Evolutionary conservation across 805 yeast species (phyloP), one percentile per base, ranked within the genome.

Genomic region (Wickerhamiella bombiphila): DNA sequence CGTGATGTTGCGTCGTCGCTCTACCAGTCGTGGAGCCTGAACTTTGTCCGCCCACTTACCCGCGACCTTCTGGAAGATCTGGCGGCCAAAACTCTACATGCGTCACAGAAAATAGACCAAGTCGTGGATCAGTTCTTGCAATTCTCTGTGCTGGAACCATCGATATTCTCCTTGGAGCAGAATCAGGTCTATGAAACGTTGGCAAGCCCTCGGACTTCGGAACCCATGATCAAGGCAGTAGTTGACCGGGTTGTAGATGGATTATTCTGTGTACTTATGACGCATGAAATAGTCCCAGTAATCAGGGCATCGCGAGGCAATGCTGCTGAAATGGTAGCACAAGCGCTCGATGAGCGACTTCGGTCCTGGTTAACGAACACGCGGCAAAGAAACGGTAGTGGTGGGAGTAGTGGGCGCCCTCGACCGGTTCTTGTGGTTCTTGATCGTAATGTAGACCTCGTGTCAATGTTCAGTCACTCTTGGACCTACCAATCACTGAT

Each of bases 401-500:
- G n/a, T 24, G 17, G 24, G 42, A 25, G 13, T 7, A 77, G 76
- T 40, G 41, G 38, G 32, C 37, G 43, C 22, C 46, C 51, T 11
- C 65, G 94, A 43, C 72, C 79, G 2, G 95, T 88, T 9, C 64
- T 91, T 49, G 68, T 93, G 22, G 58, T 91, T 29, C 60, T 91
- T 32, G 99, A 91, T 59, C 69, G 99, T 57, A 81, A 79, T 54
- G 67, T 91, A 42, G 97, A 91, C 59, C 65, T 91, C 43, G 77
- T 91, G 2, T 78, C 94, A 13, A 88, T 91, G 96, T 76, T 91
- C 58, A 72, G 88, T 1, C 99, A 91, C 60, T 82, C 96, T 9
- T 88, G 97, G 96, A 86, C 93, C 35, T 91, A 91, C 57, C 94
- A 88, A 62, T 85, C 95, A 52, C 76, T 91, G 72, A 91, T 91